Evolutionary conservation across 2,329 filamentous ascomycete species (phyloP).

Genomic region (Epichloe sp.): DNA sequence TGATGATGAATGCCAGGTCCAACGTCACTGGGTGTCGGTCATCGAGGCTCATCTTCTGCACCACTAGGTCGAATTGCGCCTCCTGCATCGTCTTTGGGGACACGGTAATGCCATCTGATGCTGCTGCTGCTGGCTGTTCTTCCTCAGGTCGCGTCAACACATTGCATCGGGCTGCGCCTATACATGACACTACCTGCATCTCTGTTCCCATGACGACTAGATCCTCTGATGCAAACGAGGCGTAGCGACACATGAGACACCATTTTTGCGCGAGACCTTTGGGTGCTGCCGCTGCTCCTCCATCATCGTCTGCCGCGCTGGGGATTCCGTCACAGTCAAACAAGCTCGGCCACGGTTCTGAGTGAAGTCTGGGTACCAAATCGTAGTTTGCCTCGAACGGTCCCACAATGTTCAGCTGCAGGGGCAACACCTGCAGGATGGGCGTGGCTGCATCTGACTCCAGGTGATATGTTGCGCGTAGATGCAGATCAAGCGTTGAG

Average conservation of each 20-base stretch:
- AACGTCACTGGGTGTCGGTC: constrained; percentile 65
- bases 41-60: constrained; percentile 67
- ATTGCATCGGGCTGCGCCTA: constrained; percentile 49
- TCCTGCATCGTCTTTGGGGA: constrained; percentile 56
- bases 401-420: constrained; percentile 59
- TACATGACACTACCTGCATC: constrained; percentile 44
- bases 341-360: constrained; percentile 73
- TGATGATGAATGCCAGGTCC: constrained; percentile 61
- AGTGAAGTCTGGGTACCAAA: constrained; percentile 65
- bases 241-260: constrained; percentile 59
- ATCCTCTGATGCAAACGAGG: constrained; percentile 65
- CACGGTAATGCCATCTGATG: constrained; percentile 34
- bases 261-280: constrained; percentile 67
- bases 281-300: constrained; percentile 13
- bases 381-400: constrained; percentile 92
- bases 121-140: constrained; percentile 3
- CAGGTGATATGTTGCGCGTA: constrained; percentile 67
- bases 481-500: constrained; percentile 51
- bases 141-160: constrained; percentile 26
- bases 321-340: constrained; percentile 50
- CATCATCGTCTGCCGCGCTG: constrained; percentile 16
- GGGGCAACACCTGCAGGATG: constrained; percentile 58
- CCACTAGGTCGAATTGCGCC: constrained; percentile 57
- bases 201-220: constrained; percentile 51
- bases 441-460: constrained; percentile 68